Percentiles rank a stretch among this genome's conserved stretches.
These are phyloP conservation scores for Blepharisma stoltei DNA, from an alignment of 73 alveolate species.

Conservation along the genomic window DNA sequence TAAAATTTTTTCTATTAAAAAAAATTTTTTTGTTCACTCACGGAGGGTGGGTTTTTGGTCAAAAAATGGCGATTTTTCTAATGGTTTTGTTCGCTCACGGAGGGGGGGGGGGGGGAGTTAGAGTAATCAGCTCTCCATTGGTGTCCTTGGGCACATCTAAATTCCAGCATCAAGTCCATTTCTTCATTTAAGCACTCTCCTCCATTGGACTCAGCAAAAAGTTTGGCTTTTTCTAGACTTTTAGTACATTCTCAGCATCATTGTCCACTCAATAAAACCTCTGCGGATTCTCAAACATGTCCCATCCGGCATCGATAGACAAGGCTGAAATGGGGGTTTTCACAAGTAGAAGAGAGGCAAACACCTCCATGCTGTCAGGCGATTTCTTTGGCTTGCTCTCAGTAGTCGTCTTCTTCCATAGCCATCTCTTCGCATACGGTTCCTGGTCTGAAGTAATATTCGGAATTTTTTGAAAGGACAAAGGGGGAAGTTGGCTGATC, in stretches of 20 bases:
- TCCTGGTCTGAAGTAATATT: not conserved
- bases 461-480: not conserved
- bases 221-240: no score
- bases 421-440: not conserved
- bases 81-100: no score
- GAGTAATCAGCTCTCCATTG: no score
- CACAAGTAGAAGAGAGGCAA: constrained; percentile 4
- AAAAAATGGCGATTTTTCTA: no score
- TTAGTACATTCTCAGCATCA: not conserved
- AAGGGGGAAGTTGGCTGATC: not conserved
- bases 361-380: constrained; percentile 8
- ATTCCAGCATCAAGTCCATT: no score
- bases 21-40: no score
- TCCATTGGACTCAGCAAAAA: no score
- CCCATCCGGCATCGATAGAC: constrained; percentile 15
- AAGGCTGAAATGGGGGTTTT: not conserved
- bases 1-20: no score
- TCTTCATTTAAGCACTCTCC: no score
- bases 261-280: not conserved
- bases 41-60: no score
- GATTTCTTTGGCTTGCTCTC: not conserved
- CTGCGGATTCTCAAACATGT: not conserved
- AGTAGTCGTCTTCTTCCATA: not conserved
- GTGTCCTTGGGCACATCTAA: no score
- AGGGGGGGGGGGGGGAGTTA: no score